Conservation (phyloP, 192 early-diverging fungal species). For the Coemansia sp. region DNA sequence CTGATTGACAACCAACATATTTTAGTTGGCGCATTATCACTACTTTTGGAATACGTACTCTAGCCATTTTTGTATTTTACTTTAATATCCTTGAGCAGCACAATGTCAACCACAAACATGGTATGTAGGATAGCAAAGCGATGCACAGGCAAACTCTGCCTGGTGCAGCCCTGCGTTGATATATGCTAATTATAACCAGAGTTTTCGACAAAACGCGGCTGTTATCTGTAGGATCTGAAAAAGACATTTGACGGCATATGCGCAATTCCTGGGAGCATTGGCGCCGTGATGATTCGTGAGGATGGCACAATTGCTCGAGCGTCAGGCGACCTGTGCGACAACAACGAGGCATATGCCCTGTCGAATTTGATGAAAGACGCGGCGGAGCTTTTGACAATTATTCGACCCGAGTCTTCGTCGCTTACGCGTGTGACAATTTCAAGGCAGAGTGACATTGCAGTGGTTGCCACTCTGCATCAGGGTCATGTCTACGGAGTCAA, state of each 20-base stretch:
- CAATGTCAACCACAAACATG: conserved; percentile 9
- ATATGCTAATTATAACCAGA: too few species aligned
- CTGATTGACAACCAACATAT: not conserved
- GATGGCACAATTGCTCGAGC: conserved; percentile 41
- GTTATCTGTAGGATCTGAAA: conserved; percentile 36
- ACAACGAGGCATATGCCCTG: conserved; percentile 31
- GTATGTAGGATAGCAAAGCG: not conserved
- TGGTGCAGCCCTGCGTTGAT: too few species aligned
- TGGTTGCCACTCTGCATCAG: conserved; percentile 41
- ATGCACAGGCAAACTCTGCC: too few species aligned
- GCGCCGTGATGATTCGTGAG: conserved; percentile 49
- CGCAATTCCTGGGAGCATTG: conserved; percentile 37
- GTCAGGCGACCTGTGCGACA: conserved; percentile 32
- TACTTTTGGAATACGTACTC: not conserved
- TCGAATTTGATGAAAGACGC: conserved; percentile 44
- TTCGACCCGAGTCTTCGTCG: conserved; percentile 25
- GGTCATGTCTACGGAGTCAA: conserved; percentile 43
- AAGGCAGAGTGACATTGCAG: conserved; percentile 27
- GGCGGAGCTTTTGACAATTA: conserved; percentile 32
- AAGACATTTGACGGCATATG: conserved; percentile 52
- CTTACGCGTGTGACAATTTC: conserved; percentile 39
- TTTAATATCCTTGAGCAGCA: not conserved
- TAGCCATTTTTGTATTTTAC: not conserved
- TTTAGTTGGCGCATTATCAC: not conserved
- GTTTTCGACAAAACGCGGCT: too few species aligned